phyloP scores from a whole-genome alignment of 2,329 filamentous ascomycete genomes.

The Paradendryphiella salina region DNA sequence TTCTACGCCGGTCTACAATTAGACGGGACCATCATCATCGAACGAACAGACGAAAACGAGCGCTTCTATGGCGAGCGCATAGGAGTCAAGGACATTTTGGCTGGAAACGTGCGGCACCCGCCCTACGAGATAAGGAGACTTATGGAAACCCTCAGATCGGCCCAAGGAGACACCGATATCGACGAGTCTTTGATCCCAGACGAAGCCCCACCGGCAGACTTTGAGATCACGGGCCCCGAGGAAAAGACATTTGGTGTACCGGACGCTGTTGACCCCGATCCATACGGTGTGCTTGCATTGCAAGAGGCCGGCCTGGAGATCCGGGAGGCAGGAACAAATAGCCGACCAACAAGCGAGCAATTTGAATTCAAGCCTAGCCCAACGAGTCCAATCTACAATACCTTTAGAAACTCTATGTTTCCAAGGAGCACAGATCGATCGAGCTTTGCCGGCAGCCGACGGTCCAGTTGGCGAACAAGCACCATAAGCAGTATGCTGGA shows the following conservation, averaged over 20 bases:
- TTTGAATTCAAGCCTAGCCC: constrained; percentile 82
- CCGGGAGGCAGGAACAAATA: constrained; percentile 79
- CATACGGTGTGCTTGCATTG: constrained; percentile 87
- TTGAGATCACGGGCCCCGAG: constrained; percentile 55
- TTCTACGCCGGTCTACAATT: constrained; percentile 86
- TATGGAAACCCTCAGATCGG: constrained; percentile 82
- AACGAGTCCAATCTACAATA: constrained; percentile 69
- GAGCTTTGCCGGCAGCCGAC: constrained; percentile 58
- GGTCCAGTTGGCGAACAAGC: constrained; percentile 73
- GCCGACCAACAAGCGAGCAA: constrained; percentile 73
- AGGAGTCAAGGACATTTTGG: constrained; percentile 64
- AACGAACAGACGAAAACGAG: constrained; percentile 85
- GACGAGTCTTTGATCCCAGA: constrained; percentile 69
- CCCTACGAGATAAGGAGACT: constrained; percentile 63
- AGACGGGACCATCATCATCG: constrained; percentile 83
- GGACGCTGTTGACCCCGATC: constrained; percentile 79
- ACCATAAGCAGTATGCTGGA: constrained; percentile 66
- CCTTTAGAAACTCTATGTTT: constrained; percentile 61
- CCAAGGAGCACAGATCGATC: constrained; percentile 72
- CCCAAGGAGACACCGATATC: constrained; percentile 78
- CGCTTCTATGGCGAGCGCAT: constrained; percentile 76
- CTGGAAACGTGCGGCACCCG: constrained; percentile 61
- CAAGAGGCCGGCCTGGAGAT: constrained; percentile 89
- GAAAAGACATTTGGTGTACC: constrained; percentile 74
- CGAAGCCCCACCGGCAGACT: constrained; percentile 77